Conservation (phyloP, 2,329 filamentous ascomycete species). For the Didymella sp. region DNA sequence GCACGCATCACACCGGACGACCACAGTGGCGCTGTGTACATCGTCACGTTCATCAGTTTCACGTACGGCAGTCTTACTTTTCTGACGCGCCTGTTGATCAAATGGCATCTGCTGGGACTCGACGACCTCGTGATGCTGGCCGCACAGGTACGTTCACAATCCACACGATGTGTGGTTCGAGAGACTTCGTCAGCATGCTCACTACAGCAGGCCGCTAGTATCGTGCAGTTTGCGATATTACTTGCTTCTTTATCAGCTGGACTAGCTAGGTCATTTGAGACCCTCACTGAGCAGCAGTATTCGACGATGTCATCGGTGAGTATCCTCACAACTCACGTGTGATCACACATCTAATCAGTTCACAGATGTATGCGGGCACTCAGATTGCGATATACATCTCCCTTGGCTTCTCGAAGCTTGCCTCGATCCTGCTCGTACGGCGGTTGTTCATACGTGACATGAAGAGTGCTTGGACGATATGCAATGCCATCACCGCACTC, state of each 20-base stretch:
- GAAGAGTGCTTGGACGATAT: slow-evolving; percentile 31
- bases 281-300: slow-evolving; percentile 27
- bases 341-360: background rate
- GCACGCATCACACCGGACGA: slow-evolving; percentile 33
- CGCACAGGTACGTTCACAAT: slow-evolving; percentile 31
- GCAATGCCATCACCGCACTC: slow-evolving; percentile 27
- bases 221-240: slow-evolving; percentile 31
- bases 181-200: background rate
- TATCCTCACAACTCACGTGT: no score
- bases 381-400: slow-evolving; percentile 36
- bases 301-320: slow-evolving; percentile 30
- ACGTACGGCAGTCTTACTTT: slow-evolving; percentile 35
- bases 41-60: slow-evolving; percentile 33
- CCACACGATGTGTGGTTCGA: no score
- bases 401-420: slow-evolving; percentile 37
- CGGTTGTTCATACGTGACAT: slow-evolving; percentile 41
- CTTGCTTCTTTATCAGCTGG: slow-evolving; percentile 32
- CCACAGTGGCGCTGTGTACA: slow-evolving; percentile 36
- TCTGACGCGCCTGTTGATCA: slow-evolving; percentile 34
- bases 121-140: slow-evolving; percentile 34
- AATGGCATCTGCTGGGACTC: slow-evolving; percentile 35
- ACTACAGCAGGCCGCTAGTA: slow-evolving; percentile 18
- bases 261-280: slow-evolving; percentile 29
- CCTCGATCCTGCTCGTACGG: slow-evolving; percentile 36
- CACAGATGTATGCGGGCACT: slow-evolving; percentile 24